These are phyloP conservation scores for Podospora appendiculata DNA, from an alignment of 495 filamentous ascomycete species.

Conservation along the genomic window DNA sequence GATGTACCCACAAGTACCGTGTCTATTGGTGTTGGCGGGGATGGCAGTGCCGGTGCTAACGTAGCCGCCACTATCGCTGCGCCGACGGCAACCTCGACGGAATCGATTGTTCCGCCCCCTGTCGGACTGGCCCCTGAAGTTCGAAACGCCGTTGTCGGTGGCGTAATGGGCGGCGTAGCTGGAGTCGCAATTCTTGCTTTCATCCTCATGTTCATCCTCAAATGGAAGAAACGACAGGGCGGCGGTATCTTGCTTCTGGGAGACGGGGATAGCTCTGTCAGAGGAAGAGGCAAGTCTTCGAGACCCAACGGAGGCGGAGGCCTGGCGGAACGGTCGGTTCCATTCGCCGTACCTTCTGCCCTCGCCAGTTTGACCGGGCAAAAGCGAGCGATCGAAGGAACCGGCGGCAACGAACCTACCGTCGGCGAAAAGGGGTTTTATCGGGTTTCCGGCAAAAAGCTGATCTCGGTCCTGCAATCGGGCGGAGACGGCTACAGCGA, in stretches of 20 bases:
- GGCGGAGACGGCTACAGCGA: constrained; percentile 67
- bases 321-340: constrained; percentile 46
- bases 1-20: constrained; percentile 1
- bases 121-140: constrained; percentile 22
- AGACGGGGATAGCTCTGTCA: constrained; percentile 14
- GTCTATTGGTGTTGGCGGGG: constrained; percentile 3
- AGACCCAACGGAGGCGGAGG: constrained; percentile 7
- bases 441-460: constrained; percentile 60
- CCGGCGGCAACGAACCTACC: constrained; percentile 30
- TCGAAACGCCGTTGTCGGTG: constrained; percentile 46
- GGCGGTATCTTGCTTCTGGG: constrained; percentile 22
- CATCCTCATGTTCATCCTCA: constrained; percentile 45
- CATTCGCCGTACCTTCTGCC: constrained; percentile 50
- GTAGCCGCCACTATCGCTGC: neutral
- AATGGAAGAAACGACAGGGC: constrained; percentile 44
- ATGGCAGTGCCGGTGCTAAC: neutral
- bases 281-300: constrained; percentile 4
- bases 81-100: neutral
- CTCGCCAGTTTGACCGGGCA: constrained; percentile 39
- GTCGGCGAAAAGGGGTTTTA: constrained; percentile 37
- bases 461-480: constrained; percentile 60
- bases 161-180: constrained; percentile 59
- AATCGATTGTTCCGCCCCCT: constrained; percentile 1
- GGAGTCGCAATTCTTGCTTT: constrained; percentile 53
- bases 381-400: constrained; percentile 40